Evolutionary conservation across 2,329 filamentous ascomycete species (phyloP).

Genomic region (Leptographium galeiforme): DNA sequence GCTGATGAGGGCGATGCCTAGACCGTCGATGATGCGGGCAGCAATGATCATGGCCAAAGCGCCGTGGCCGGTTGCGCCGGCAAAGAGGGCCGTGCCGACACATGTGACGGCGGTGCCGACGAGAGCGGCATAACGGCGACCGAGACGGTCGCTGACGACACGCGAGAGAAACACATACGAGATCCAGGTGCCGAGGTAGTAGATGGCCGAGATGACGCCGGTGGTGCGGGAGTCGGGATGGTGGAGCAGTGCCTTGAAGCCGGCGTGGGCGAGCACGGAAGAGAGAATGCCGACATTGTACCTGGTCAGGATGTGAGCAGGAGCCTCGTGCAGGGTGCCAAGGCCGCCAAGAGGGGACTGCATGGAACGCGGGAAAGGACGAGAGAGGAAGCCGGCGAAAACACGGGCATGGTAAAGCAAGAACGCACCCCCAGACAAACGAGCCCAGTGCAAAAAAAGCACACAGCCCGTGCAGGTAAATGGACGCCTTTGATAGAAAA

Average conservation of each 20-base stretch:
- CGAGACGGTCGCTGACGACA: slow-evolving; percentile 34
- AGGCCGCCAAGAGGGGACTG: not conserved
- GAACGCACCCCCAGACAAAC: slow-evolving; percentile 40
- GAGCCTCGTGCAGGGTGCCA: not conserved
- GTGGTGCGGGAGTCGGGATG: slow-evolving; percentile 29
- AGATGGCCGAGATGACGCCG: slow-evolving; percentile 41
- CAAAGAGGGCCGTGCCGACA: slow-evolving; percentile 35
- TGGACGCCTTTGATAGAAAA: slow-evolving; percentile 20
- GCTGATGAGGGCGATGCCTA: slow-evolving; percentile 40
- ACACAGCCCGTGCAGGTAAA: slow-evolving; percentile 32
- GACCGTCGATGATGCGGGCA: slow-evolving; percentile 37
- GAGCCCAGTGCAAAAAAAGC: slow-evolving; percentile 41
- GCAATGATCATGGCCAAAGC: slow-evolving; percentile 34
- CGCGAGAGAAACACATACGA: slow-evolving; percentile 43
- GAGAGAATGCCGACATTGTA: slow-evolving; percentile 46
- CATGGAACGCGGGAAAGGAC: not conserved
- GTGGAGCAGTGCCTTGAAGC: slow-evolving; percentile 34
- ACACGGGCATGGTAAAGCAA: too few species aligned
- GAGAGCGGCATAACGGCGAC: slow-evolving; percentile 36
- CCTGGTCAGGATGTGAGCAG: slow-evolving; percentile 15
- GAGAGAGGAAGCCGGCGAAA: too few species aligned
- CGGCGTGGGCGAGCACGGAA: slow-evolving; percentile 40
- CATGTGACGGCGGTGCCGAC: slow-evolving; percentile 31
- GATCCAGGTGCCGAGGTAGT: slow-evolving; percentile 42
- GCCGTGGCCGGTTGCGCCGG: slow-evolving; percentile 24